Conservation (phyloP, 768 basidiomycete genomes). For the Guyanaporus albipodus region DNA sequence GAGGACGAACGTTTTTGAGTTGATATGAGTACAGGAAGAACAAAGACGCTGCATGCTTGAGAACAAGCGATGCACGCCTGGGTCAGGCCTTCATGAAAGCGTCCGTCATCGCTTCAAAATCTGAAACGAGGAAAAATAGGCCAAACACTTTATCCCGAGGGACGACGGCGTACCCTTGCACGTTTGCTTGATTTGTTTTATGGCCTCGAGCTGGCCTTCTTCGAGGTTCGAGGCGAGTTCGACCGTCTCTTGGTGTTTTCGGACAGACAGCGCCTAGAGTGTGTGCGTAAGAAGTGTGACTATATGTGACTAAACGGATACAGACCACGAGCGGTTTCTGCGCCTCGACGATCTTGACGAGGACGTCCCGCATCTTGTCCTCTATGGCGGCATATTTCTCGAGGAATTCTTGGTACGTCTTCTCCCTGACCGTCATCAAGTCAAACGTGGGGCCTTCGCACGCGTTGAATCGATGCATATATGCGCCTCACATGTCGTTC, state of each 20-base stretch:
- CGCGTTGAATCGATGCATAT: constrained; percentile 7
- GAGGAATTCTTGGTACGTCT: constrained; percentile 25
- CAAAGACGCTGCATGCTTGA: background rate
- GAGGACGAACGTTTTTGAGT: background rate
- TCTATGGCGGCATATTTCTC: constrained; percentile 20
- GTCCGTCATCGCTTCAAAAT: constrained; percentile 17
- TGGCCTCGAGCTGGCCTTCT: constrained; percentile 21
- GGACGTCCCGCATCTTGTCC: constrained; percentile 27
- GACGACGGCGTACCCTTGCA: constrained; percentile 17
- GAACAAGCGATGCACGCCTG: background rate
- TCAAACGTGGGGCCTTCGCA: no score
- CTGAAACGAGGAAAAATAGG: background rate
- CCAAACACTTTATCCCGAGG: no score
- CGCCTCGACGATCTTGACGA: constrained; percentile 22
- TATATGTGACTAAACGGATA: background rate
- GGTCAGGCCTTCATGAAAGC: constrained; percentile 20
- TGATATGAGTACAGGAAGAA: background rate
- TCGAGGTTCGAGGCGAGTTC: constrained; percentile 21
- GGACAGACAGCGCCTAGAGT: constrained; percentile 24
- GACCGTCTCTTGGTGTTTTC: constrained; percentile 26
- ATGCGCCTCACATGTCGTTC: constrained; percentile 23
- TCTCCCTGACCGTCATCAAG: constrained; percentile 21
- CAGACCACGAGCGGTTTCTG: constrained; percentile 27
- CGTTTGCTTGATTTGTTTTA: constrained; percentile 17
- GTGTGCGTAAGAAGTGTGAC: background rate